Base-by-base conservation (phyloP, 2,329 filamentous ascomycete genomes). In the Malbranchea zuffiana region DNA sequence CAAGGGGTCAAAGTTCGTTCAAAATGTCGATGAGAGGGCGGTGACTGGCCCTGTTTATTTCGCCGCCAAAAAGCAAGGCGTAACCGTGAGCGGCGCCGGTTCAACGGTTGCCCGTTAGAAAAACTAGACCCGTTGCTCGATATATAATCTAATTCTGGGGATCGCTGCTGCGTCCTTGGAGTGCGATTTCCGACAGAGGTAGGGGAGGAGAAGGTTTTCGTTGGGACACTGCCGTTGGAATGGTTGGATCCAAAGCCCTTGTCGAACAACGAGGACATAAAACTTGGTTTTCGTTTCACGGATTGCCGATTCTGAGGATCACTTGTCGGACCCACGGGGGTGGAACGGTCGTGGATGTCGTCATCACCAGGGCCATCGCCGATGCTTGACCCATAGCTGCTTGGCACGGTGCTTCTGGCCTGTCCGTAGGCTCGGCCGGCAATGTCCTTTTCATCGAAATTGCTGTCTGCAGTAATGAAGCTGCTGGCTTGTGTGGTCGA, bases 401-500 rank as follows among this genome's bases (percentile, higher is more conserved):
- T 35, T 18, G 32, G 21, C n/a, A 15, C 26, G 6, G 15, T 26
- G 13, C 31, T 24, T 16, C 32, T 19, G 17, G 23, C 4, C 12
- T 39, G 31, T 16, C 30, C 32, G 32, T 32, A 37, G 6, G 21
- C 25, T 12, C 54, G 53, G 13, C 50, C 48, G 15, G 46, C 43
- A 21, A 45, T 35, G 2, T 51, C 51, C 32, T 57, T 59, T 31
- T 64, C 61, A 23, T 63, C 61, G 15, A 55, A 48, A 30, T 32
- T 35, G 35, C 42, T 39, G 24, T 64, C 60, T 18, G 56, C 53
- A 10, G 58, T 61, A 20, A 64, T 47, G 18, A 64, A 56, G 40
- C 62, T 65, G 21, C 62, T 62, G 12, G 61, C 61, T 40, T 65
- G 63, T n/a, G 62, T 65, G 7, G 56, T 54, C 1, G 59, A 60